Base-by-base conservation (phyloP, 192 early-diverging fungal species). In the Kickxella alabastrina region DNA sequence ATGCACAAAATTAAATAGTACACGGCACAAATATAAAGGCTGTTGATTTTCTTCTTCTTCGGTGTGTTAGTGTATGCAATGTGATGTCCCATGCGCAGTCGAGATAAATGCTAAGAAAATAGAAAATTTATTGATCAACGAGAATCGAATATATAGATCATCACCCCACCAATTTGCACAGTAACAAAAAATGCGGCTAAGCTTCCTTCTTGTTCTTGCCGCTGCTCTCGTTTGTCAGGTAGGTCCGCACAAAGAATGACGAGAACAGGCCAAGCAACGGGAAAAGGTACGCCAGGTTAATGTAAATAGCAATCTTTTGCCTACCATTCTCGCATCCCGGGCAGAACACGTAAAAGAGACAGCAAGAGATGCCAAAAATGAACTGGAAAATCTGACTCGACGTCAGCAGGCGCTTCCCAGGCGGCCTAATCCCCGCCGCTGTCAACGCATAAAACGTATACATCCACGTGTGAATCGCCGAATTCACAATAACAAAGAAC, bases 401-500 rank as follows among this genome's bases (percentile, higher is more conserved):
- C 7, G 91, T 93, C 40, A 93, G 66, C 55, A 87, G 82, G 47
- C 82, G 77, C 72, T 93, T 93, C 38, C 86, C 85, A 10, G 87
- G 88, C 25, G 87, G 86, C 57, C 79, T 79, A 22, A 88, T 61
- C 21, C 88, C 88, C 13, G 87, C 54, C 23, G 82, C 83, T 6
- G 87, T 89, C 42, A 81, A 58, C 14, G 85, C 82, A 49, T 93
- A 93, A 72, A 90, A 91, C 25, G 69, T 64, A 68, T 93, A 93
- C 91, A 93, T 93, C 70, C 91, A 68, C 45, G 89, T 82, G 68
- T 93, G 91, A 38, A 93, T 87, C 49, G 88, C 87, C 13, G 89
- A 91, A 74, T 93, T 93, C 7, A 53, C 45, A 13, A 77, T 70
- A 32, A 90, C 89, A 65, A 91, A 91, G 57, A 93, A 87, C 78